Conservation (phyloP, 257 asterid species). For the Ehretia macrophylla region DNA sequence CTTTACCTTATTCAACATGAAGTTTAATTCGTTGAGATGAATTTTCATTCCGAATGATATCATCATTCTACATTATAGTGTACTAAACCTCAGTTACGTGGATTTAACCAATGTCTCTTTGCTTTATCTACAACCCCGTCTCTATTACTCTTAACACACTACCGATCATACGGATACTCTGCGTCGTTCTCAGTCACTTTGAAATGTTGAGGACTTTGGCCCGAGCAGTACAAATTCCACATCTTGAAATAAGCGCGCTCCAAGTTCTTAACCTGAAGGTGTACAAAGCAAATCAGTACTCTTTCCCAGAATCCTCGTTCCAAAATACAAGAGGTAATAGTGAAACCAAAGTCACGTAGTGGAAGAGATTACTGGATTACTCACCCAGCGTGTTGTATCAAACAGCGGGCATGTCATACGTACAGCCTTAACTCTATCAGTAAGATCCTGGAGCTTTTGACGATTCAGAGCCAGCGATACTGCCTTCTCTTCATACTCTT, state of each 20-base stretch:
- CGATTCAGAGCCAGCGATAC: conserved; percentile 73
- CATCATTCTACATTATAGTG: not conserved
- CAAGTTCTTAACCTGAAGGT: conserved; percentile 73
- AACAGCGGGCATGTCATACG: conserved; percentile 84
- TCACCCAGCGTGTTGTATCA: conserved; percentile 91
- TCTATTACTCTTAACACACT: conserved; percentile 17
- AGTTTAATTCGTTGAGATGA: no score
- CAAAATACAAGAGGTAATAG: no score
- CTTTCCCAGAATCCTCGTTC: no score
- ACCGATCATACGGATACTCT: conserved; percentile 63
- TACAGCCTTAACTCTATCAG: conserved; percentile 70
- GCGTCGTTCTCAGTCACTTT: conserved; percentile 70
- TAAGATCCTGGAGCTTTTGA: conserved; percentile 79
- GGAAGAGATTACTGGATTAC: conserved; percentile 12
- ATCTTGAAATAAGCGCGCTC: conserved; percentile 88
- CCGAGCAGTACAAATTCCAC: conserved; percentile 90
- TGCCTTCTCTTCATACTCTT: conserved; percentile 93
- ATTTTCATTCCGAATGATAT: no score
- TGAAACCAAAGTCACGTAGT: no score
- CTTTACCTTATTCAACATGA: no score
- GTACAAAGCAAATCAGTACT: not conserved
- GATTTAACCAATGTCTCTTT: conserved; percentile 13
- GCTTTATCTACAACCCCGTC: conserved; percentile 44
- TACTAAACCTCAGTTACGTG: not conserved
- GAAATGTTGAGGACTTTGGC: conserved; percentile 83